These are phyloP conservation scores for Pichia rugopelliculosa DNA, from an alignment of 805 yeast genomes.

Conservation along the genomic window DNA sequence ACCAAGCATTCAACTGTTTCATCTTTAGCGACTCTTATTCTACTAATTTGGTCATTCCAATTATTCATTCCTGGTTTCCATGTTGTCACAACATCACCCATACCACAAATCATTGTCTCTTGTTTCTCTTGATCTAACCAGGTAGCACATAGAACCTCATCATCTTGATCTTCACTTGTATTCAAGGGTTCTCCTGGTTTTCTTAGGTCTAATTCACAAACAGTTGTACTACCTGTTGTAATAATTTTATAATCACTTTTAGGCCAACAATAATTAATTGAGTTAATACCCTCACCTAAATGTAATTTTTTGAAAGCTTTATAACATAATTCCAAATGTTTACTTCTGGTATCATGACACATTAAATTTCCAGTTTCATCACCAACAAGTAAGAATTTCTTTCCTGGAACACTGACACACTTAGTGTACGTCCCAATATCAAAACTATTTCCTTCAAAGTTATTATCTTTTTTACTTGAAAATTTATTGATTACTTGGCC, in stretches of 20 bases:
- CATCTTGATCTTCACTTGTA: conserved; percentile 85
- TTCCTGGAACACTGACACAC: conserved; percentile 37
- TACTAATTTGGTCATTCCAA: conserved; percentile 67
- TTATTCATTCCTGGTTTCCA: conserved; percentile 74
- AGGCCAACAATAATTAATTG: conserved; percentile 61
- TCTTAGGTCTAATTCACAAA: conserved; percentile 71
- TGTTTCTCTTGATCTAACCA: conserved; percentile 59
- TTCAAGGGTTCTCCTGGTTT: conserved; percentile 47
- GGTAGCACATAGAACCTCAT: conserved; percentile 74
- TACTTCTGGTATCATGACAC: conserved; percentile 52
- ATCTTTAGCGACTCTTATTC: conserved; percentile 56
- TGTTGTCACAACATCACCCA: conserved; percentile 78
- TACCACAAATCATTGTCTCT: conserved; percentile 54
- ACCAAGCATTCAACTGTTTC: conserved; percentile 68
- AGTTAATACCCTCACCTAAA: conserved; percentile 72
- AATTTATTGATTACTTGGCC: conserved; percentile 68
- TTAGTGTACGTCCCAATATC: conserved; percentile 30
- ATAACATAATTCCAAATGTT: conserved; percentile 37
- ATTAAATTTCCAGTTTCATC: conserved; percentile 63
- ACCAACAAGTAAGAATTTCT: conserved; percentile 48
- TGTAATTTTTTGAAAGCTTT: conserved; percentile 46
- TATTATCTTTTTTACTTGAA: conserved; percentile 15
- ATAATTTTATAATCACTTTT: conserved; percentile 73
- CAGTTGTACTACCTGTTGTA: conserved; percentile 74
- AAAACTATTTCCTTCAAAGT: background rate